These are phyloP conservation scores for Stemphylium beticola DNA, from an alignment of 2,329 filamentous ascomycete species.

Conservation along the genomic window DNA sequence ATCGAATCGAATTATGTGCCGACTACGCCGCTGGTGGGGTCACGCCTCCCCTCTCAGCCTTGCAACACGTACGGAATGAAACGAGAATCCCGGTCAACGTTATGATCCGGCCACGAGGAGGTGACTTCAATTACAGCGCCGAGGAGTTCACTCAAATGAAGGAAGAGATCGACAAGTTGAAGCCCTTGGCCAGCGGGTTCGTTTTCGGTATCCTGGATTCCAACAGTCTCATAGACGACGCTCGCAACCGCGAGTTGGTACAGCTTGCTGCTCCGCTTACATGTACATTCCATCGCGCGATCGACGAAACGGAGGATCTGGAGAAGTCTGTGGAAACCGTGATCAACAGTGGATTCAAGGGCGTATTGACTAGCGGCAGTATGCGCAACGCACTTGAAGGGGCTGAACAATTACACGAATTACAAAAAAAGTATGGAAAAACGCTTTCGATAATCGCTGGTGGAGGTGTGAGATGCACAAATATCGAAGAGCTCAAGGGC, in stretches of 20 bases:
- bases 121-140: slow-evolving; percentile 54
- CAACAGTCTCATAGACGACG: slow-evolving; percentile 47
- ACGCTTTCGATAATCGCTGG: slow-evolving; percentile 57
- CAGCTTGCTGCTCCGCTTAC: slow-evolving; percentile 49
- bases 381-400: slow-evolving; percentile 45
- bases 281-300: slow-evolving; percentile 63
- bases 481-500: slow-evolving; percentile 46
- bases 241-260: slow-evolving; percentile 53
- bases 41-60: slow-evolving; percentile 45
- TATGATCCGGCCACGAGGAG: slow-evolving; percentile 61
- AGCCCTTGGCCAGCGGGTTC: slow-evolving; percentile 54
- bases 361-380: slow-evolving; percentile 59
- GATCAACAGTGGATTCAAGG: slow-evolving; percentile 53
- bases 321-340: slow-evolving; percentile 46
- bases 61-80: slow-evolving; percentile 33
- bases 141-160: slow-evolving; percentile 55
- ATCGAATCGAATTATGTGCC: slow-evolving; percentile 60
- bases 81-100: slow-evolving; percentile 54
- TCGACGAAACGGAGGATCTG: slow-evolving; percentile 52
- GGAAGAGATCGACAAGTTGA: slow-evolving; percentile 46
- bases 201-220: slow-evolving; percentile 58
- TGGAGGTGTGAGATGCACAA: slow-evolving; percentile 57
- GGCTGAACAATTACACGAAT: slow-evolving; percentile 35
- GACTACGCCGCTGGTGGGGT: slow-evolving; percentile 51
- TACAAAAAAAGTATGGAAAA: slow-evolving; percentile 37